Conservation (phyloP, 2,329 filamentous ascomycete genomes). For the Fusarium buxicola region DNA sequence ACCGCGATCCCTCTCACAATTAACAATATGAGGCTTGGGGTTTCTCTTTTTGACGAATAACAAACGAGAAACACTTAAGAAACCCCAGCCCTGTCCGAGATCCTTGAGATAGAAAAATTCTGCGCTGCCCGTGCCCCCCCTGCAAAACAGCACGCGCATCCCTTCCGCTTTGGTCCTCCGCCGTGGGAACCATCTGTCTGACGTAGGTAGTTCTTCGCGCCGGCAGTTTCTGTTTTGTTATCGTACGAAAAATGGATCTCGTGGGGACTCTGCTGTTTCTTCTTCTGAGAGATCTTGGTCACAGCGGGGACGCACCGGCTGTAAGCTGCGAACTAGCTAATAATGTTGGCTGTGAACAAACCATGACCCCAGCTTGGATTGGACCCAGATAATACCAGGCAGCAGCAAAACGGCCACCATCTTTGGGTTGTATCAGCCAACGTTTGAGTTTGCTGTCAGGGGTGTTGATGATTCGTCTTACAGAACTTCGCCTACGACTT, state of each 20-base stretch:
- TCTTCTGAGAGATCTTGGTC: not conserved
- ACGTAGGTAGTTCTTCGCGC: too few relatives aligned
- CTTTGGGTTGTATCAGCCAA: not conserved
- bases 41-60: not conserved
- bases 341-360: not conserved
- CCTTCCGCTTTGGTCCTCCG: slow-evolving; percentile 11
- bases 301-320: not conserved
- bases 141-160: slow-evolving; percentile 11
- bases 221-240: not conserved
- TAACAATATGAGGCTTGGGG: not conserved
- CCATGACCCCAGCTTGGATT: slow-evolving; percentile 6
- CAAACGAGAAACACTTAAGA: too few relatives aligned
- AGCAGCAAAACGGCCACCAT: slow-evolving; percentile 29
- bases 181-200: too few relatives aligned
- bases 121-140: not conserved
- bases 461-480: slow-evolving; percentile 1
- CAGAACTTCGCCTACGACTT: not conserved
- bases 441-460: not conserved
- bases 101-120: not conserved
- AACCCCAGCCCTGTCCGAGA: too few relatives aligned
- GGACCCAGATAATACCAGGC: slow-evolving; percentile 22
- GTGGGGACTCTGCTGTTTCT: not conserved
- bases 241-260: slow-evolving; percentile 8
- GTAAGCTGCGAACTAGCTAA: not conserved
- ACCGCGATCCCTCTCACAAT: not conserved